A percentile compares a stretch with the other conserved stretches of the same genome.
Conservation (phyloP, 164 flowering plant genomes). For the Stephania yunnanensis region DNA sequence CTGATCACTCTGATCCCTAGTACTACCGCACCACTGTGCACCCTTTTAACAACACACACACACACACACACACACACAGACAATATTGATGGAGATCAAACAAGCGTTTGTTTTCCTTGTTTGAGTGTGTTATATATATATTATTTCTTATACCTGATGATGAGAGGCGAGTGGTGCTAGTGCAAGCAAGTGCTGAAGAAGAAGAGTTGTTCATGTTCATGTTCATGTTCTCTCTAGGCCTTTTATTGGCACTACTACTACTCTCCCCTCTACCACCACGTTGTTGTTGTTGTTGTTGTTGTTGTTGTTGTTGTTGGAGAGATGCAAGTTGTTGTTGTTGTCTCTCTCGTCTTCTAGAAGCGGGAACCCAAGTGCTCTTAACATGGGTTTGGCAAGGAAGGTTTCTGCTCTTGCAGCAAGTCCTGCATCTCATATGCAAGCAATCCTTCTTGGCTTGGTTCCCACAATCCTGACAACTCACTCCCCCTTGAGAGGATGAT, state of each 20-base stretch:
- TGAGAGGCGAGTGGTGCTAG: conserved; percentile 26
- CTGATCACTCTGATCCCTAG: no score
- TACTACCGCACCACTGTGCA: neutral
- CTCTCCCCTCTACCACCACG: conserved; percentile 15
- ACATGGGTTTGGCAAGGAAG: conserved; percentile 62
- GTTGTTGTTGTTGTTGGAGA: conserved; percentile 7
- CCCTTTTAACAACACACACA: neutral
- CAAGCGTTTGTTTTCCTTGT: neutral
- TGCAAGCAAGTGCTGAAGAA: conserved; percentile 33
- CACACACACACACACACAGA: neutral
- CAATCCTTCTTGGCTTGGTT: conserved; percentile 83
- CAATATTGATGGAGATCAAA: neutral
- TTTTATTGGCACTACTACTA: conserved; percentile 31
- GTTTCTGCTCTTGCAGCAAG: conserved; percentile 72
- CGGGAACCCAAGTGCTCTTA: conserved; percentile 79
- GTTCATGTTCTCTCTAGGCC: conserved; percentile 38
- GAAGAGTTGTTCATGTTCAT: conserved; percentile 8
- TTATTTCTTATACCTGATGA: conserved; percentile 37
- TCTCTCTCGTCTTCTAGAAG: conserved; percentile 53
- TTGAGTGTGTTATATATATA: neutral
- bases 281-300: conserved; percentile 12
- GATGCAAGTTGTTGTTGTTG: conserved; percentile 36
- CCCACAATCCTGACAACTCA: conserved; percentile 72
- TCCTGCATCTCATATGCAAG: conserved; percentile 51
- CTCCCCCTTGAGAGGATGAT: conserved; percentile 20